Evolutionary conservation across 2,329 filamentous ascomycete genomes (phyloP).

Genomic region (Erysiphe neolycopersici): DNA sequence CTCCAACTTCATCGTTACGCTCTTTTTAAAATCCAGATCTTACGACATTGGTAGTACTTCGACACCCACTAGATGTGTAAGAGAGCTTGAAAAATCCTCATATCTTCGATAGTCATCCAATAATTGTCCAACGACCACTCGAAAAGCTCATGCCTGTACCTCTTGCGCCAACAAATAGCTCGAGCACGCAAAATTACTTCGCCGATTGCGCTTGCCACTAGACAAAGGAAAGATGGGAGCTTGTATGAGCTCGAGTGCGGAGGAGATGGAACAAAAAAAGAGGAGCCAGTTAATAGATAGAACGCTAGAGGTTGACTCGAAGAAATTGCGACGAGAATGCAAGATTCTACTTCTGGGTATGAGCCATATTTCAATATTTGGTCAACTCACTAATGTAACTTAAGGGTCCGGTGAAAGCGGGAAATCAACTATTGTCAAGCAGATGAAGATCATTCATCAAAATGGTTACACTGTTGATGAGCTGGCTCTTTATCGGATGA

Average conservation of each 20-base stretch:
- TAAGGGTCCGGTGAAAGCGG: slow-evolving; percentile 91
- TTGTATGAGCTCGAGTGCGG: slow-evolving; percentile 65
- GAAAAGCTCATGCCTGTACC: slow-evolving; percentile 1
- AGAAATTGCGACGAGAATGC: slow-evolving; percentile 84
- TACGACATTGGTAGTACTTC: too few species aligned
- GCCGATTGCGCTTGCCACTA: slow-evolving; percentile 11
- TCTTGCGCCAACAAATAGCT: background rate
- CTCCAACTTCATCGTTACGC: too few species aligned
- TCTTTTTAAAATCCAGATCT: too few species aligned
- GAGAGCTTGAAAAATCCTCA: too few species aligned
- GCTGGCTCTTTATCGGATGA: slow-evolving; percentile 76
- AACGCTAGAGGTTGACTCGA: slow-evolving; percentile 80
- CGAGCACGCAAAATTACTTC: background rate
- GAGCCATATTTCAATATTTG: slow-evolving; percentile 10
- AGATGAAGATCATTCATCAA: slow-evolving; percentile 99
- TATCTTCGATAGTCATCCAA: too few species aligned
- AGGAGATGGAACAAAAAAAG: slow-evolving; percentile 83
- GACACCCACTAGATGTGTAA: too few species aligned
- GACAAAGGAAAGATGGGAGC: slow-evolving; percentile 42
- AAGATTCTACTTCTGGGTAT: slow-evolving; percentile 88
- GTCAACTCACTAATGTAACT: slow-evolving; percentile 5
- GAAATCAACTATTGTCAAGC: slow-evolving; percentile 97
- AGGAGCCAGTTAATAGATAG: slow-evolving; percentile 88
- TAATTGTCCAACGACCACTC: background rate
- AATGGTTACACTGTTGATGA: slow-evolving; percentile 93